These are phyloP conservation scores for Tricholoma saponaceum DNA, from an alignment of 768 basidiomycete species.

Conservation along the genomic window DNA sequence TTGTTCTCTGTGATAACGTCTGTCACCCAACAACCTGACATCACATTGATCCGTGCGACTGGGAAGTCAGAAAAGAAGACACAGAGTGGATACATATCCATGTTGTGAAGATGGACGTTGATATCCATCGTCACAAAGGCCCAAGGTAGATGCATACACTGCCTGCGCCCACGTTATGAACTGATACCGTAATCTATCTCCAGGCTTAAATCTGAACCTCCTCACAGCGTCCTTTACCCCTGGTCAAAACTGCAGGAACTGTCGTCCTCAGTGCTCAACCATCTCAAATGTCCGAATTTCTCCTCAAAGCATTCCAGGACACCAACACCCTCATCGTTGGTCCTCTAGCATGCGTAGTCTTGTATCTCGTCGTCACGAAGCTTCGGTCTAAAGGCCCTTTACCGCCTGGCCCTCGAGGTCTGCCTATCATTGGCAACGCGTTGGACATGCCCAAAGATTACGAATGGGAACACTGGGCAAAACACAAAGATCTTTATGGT, in stretches of 20 bases:
- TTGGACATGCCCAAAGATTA: constrained; percentile 33
- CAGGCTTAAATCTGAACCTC: not conserved
- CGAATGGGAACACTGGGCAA: constrained; percentile 16
- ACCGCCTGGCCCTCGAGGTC: constrained; percentile 36
- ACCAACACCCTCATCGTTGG: constrained; percentile 3
- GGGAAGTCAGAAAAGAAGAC: too few species aligned
- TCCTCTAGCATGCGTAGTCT: not conserved
- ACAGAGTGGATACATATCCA: too few species aligned
- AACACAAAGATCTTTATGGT: constrained; percentile 15
- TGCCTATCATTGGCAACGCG: constrained; percentile 41
- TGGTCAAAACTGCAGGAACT: not conserved
- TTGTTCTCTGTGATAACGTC: too few species aligned
- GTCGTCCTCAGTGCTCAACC: not conserved
- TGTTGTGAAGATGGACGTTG: not conserved
- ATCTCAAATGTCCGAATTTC: not conserved
- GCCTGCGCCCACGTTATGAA: not conserved
- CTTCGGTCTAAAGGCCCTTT: constrained; percentile 18
- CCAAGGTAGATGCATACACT: not conserved
- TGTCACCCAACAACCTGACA: too few species aligned
- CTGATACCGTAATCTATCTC: not conserved
- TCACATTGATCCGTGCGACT: too few species aligned
- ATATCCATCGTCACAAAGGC: not conserved
- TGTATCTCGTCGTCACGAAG: constrained; percentile 7
- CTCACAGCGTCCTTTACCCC: not conserved
- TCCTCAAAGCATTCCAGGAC: not conserved